Conservation (phyloP, 768 basidiomycete genomes). For the Tremella fuciformis region DNA sequence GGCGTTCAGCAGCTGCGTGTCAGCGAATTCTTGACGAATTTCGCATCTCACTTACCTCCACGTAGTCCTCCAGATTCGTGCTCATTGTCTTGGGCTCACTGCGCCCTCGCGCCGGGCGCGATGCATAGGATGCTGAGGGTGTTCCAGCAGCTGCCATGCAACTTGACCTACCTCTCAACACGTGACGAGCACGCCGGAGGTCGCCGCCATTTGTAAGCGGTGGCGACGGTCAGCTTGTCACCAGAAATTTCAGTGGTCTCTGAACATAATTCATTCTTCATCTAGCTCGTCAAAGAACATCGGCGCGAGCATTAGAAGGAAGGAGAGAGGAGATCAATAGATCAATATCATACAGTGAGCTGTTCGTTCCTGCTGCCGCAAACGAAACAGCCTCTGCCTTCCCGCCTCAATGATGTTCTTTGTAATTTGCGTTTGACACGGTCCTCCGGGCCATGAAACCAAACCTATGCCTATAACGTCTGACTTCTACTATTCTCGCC, state of each 20-base stretch:
- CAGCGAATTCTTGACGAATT: not conserved
- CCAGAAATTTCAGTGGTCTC: not conserved
- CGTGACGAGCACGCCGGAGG: no score
- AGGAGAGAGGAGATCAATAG: no score
- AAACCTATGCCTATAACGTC: conserved; percentile 44
- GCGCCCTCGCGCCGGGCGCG: not conserved
- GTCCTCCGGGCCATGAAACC: conserved; percentile 32
- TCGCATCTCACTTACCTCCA: conserved; percentile 30
- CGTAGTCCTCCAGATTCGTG: conserved; percentile 41
- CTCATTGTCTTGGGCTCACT: conserved; percentile 27
- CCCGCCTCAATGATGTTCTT: conserved; percentile 36
- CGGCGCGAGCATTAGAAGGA: no score
- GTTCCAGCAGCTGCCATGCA: not conserved
- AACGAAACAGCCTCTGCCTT: not conserved
- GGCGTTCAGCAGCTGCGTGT: conserved; percentile 40
- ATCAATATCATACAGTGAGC: no score
- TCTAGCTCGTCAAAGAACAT: no score
- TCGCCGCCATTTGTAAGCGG: no score
- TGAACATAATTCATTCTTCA: not conserved
- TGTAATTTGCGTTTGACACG: conserved; percentile 45
- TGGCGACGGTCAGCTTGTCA: not conserved
- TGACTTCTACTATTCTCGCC: conserved; percentile 24
- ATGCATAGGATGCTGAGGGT: not conserved
- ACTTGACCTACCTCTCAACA: no score
- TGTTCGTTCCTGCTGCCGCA: not conserved